Base-by-base conservation (phyloP, 768 basidiomycete genomes). In the Trametes sanguinea region DNA sequence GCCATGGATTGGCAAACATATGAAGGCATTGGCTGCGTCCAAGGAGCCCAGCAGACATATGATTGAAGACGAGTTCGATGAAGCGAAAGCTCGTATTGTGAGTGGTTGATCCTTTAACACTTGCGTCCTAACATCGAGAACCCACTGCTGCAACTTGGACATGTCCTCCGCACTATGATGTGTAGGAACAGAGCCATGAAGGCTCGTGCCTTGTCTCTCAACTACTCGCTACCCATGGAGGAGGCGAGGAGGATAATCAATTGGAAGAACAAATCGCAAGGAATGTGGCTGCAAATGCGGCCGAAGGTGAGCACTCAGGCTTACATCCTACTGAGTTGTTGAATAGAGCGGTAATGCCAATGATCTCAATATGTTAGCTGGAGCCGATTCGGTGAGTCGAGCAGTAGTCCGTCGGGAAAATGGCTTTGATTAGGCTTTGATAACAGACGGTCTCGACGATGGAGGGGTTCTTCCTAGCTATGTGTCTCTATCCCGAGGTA, bases 381-480 rank as follows among this genome's bases (percentile, higher is more conserved):
- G 63, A 9, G 48, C 63, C 1, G 66, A 67, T 35, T 65, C 66
- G n/a, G 66, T 67, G 17, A 51, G 63, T 33, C 0, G 22, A 27
- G 5, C 29, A 42, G 39, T 13, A 30, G 22, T 22, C 22, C 22
- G 22, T 22, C 22, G 22, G 22, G 22, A 22, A 22, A 29, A 11
- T 13, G 22, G 22, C 22, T 22, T 32, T 0, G 7, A 29, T 30
- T 33, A n/a, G 35, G 47, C 43, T n/a, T 8, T 9, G 7, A n/a
- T 45, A 22, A 13, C 56, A 72, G 69, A 65, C 63, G 1, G 63
- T 63, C 17, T 71, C 71, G 17, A 60, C 68, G 2, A 47, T 70
- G 3, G 54, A 66, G 37, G 69, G 68, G 2, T 69, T 74, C 57
- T 64, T 74, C 40, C 60, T 72, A 16, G 73, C 68, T 11, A 70